Conservation (phyloP, 805 yeast species). For the Wickerhamiella musiphila region DNA sequence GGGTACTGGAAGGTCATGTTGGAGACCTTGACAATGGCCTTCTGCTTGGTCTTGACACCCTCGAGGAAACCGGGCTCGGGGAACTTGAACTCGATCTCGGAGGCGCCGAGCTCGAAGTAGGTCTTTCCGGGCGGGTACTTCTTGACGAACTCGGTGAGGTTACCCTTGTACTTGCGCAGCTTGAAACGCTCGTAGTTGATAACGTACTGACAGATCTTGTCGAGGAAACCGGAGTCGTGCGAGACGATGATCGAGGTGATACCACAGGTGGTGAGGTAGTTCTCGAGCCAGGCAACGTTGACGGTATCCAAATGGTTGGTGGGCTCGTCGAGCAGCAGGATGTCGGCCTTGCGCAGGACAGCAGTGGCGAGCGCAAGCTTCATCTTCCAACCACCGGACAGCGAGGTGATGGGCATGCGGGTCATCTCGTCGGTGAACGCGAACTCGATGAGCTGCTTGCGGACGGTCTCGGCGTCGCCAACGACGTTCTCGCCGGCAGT, state of each 20-base stretch:
- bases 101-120: constrained; percentile 83
- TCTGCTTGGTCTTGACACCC: constrained; percentile 90
- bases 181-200: constrained; percentile 93
- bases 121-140: constrained; percentile 92
- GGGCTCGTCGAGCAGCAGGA: constrained; percentile 88
- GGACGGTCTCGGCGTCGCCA: constrained; percentile 52
- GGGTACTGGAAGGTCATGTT: constrained; percentile 83
- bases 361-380: constrained; percentile 97
- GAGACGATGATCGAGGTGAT: constrained; percentile 92
- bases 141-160: constrained; percentile 78
- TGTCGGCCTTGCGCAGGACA: constrained; percentile 94
- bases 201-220: constrained; percentile 89
- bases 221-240: constrained; percentile 94
- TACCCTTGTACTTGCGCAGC: constrained; percentile 90
- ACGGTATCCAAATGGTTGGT: constrained; percentile 93
- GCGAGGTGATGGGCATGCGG: constrained; percentile 48
- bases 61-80: constrained; percentile 95
- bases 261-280: constrained; percentile 56
- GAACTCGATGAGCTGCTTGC: constrained; percentile 61
- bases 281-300: constrained; percentile 87
- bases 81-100: constrained; percentile 90
- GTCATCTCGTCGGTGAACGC: constrained; percentile 92
- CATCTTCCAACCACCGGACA: constrained; percentile 99
- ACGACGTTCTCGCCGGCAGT: constrained; percentile 66
- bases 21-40: constrained; percentile 79